Conservation (phyloP, 306 rosid species). For the Corylus heterophylla region DNA sequence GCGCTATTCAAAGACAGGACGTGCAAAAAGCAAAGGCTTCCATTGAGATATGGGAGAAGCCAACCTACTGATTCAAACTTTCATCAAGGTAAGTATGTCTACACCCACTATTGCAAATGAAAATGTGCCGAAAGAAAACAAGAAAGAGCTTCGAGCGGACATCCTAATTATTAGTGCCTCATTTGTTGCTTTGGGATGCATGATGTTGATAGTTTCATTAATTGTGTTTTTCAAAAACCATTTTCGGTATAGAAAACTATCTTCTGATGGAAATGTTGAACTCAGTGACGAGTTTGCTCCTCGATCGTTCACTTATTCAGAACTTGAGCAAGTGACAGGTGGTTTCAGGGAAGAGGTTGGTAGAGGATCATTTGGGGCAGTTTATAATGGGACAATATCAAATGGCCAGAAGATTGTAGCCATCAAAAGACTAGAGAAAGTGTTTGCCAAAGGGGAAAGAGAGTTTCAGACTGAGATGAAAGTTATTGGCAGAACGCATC, state of each 20-base stretch:
- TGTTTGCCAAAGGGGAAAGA: conserved; percentile 12
- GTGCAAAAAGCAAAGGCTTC: conserved; percentile 28
- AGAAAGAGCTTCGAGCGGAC: background rate
- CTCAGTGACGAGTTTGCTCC: conserved; percentile 11
- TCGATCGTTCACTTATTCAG: background rate
- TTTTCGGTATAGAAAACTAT: background rate
- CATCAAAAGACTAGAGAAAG: conserved; percentile 19
- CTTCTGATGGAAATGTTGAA: background rate
- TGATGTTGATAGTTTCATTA: conserved; percentile 1
- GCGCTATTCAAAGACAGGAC: background rate
- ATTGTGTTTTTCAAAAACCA: background rate
- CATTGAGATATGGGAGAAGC: conserved; percentile 25
- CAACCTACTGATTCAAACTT: background rate
- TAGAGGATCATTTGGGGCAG: conserved; percentile 27
- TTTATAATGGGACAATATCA: conserved; percentile 17
- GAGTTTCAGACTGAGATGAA: background rate
- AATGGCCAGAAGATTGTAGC: conserved; percentile 18
- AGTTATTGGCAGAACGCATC: background rate
- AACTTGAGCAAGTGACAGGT: background rate
- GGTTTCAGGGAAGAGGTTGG: conserved; percentile 33
- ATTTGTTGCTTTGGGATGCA: background rate
- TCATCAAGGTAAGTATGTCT: conserved; percentile 20
- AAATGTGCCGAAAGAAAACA: no score
- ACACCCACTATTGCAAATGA: background rate
- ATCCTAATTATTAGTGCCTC: conserved; percentile 9